Conservation (phyloP, 495 filamentous ascomycete genomes). For the Oleoguttula mirabilis region DNA sequence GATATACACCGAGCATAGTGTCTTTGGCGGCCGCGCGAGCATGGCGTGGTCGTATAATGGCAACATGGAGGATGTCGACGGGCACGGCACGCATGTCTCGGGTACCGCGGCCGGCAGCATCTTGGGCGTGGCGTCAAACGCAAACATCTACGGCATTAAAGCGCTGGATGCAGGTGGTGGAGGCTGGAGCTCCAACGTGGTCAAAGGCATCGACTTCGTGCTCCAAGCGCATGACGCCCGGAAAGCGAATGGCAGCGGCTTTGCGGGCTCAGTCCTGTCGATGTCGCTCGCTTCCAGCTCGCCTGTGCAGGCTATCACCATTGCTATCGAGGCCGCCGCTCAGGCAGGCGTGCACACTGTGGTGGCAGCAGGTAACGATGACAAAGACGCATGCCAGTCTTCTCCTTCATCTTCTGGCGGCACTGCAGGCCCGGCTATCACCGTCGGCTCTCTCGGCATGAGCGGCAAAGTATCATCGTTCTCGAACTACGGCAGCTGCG, state of each 20-base stretch:
- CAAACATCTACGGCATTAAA: constrained; percentile 34
- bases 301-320: constrained; percentile 21
- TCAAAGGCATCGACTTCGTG: constrained; percentile 32
- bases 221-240: constrained; percentile 27
- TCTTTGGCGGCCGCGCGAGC: constrained; percentile 36
- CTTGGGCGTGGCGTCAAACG: constrained; percentile 31
- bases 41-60: constrained; percentile 28
- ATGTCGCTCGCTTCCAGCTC: constrained; percentile 31
- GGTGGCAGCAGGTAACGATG: constrained; percentile 32
- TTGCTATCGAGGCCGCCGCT: constrained; percentile 24
- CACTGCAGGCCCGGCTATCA: constrained; percentile 25
- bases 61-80: constrained; percentile 30
- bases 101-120: constrained; percentile 29
- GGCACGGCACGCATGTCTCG: constrained; percentile 37
- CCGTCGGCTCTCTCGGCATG: constrained; percentile 31
- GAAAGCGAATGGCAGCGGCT: constrained; percentile 17
- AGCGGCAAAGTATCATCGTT: constrained; percentile 25
- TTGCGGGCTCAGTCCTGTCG: constrained; percentile 32
- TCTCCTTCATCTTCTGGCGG: constrained; percentile 30
- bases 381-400: constrained; percentile 23
- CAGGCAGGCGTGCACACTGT: constrained; percentile 29
- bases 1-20: constrained; percentile 33
- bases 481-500: constrained; percentile 34
- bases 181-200: constrained; percentile 25
- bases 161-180: constrained; percentile 28